Evolutionary conservation across 2,329 filamentous ascomycete genomes (phyloP).

Genomic region (Dendryphion nanum): DNA sequence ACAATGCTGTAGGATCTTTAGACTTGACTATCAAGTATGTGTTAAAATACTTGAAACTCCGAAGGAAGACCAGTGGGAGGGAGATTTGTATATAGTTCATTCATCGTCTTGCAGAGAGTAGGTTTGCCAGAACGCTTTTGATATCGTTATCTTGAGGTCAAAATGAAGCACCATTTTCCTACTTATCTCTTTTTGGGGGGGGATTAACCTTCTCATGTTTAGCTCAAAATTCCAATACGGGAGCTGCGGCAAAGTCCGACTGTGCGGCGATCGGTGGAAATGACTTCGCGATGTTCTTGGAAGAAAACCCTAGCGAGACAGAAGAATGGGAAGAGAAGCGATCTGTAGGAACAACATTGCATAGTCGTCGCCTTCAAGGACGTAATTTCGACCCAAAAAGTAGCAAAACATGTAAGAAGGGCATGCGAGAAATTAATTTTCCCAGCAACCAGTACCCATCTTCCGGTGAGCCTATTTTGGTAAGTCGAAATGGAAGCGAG

Average conservation of each 20-base stretch:
- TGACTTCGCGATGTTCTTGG: constrained; percentile 2
- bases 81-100: too few relatives aligned
- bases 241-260: constrained; percentile 3
- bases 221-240: too few relatives aligned
- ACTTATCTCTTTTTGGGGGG: too few relatives aligned
- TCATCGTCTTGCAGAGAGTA: too few relatives aligned
- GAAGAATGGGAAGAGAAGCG: neutral
- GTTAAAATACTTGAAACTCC: too few relatives aligned
- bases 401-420: neutral
- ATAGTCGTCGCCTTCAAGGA: constrained; percentile 1
- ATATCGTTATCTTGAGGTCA: too few relatives aligned
- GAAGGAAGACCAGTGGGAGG: too few relatives aligned
- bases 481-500: neutral
- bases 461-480: constrained; percentile 1
- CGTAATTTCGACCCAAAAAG: neutral
- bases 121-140: too few relatives aligned
- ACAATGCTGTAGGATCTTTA: too few relatives aligned
- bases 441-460: constrained; percentile 1
- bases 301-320: constrained; percentile 1
- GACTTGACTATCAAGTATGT: too few relatives aligned
- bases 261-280: constrained; percentile 4
- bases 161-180: too few relatives aligned
- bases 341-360: neutral
- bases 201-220: too few relatives aligned
- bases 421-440: neutral